phyloP scores from a whole-genome alignment of 495 filamentous ascomycete species.

The Aspergillus conjunctus region DNA sequence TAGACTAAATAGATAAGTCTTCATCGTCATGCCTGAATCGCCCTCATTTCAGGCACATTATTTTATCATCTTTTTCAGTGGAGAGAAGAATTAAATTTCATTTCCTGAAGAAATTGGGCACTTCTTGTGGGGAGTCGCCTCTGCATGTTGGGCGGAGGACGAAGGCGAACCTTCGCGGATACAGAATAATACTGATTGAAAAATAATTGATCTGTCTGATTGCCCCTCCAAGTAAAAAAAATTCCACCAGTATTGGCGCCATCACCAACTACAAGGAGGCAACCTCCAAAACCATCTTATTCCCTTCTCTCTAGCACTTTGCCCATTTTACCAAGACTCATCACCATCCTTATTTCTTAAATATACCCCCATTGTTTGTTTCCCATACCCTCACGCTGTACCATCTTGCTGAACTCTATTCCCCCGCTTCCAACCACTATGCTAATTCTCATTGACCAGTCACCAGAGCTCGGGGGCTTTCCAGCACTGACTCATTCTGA shows the following conservation, averaged over 20 bases:
- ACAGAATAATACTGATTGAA: not conserved
- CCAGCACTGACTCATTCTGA: conserved; percentile 3
- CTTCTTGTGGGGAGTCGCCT: not conserved
- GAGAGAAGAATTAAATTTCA: not conserved
- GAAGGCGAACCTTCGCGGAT: not conserved
- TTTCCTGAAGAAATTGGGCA: not conserved
- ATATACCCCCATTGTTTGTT: not conserved
- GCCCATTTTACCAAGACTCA: not conserved
- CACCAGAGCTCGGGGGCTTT: not conserved
- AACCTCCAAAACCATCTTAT: not conserved
- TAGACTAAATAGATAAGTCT: not conserved
- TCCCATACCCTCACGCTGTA: not conserved
- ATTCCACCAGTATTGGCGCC: not conserved
- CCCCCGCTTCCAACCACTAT: conserved; percentile 1
- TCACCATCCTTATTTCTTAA: not conserved
- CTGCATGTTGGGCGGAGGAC: not conserved
- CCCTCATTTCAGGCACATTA: not conserved
- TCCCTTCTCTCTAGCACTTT: not conserved
- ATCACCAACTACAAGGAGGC: not conserved
- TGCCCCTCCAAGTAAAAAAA: conserved; percentile 1
- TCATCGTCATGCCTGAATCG: not conserved
- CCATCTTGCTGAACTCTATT: conserved; percentile 2
- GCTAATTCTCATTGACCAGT: conserved; percentile 1
- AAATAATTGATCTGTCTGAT: not conserved
- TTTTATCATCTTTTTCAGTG: too few relatives aligned